phyloP scores from a whole-genome alignment of 2,329 filamentous ascomycete genomes.

The Geosmithia morbida region DNA sequence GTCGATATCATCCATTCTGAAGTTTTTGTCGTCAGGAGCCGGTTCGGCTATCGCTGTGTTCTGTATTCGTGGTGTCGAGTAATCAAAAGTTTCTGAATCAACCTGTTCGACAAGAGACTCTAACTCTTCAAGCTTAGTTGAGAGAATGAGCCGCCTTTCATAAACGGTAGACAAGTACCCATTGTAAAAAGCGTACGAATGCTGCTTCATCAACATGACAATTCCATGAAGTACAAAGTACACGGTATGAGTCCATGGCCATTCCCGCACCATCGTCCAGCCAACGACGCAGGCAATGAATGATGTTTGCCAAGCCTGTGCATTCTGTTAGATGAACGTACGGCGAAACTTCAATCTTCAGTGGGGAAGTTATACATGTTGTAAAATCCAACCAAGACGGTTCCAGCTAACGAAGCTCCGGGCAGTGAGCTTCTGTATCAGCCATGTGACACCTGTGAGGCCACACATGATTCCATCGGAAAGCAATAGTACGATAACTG shows the following conservation, averaged over 20 bases:
- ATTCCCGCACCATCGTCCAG: conserved; percentile 55
- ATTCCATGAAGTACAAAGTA: conserved; percentile 63
- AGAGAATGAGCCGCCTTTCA: conserved; percentile 29
- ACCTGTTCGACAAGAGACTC: conserved; percentile 24
- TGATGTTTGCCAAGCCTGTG: conserved; percentile 49
- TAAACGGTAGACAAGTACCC: conserved; percentile 53
- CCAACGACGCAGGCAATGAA: conserved; percentile 49
- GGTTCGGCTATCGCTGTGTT: no score
- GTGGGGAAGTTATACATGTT: conserved; percentile 35
- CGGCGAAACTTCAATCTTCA: background rate
- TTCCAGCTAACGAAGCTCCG: conserved; percentile 54
- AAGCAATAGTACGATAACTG: conserved; percentile 36
- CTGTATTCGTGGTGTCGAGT: conserved; percentile 3
- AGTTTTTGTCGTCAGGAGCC: conserved; percentile 3
- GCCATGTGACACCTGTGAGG: conserved; percentile 48
- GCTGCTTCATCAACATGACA: conserved; percentile 73
- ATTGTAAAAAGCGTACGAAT: conserved; percentile 68
- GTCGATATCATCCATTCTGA: conserved; percentile 39
- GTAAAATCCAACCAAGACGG: conserved; percentile 54
- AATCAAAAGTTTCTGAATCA: conserved; percentile 5
- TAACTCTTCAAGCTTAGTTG: conserved; percentile 38
- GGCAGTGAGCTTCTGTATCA: conserved; percentile 47
- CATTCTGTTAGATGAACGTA: background rate
- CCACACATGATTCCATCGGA: conserved; percentile 59
- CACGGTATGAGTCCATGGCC: conserved; percentile 74